Evolutionary conservation across 306 rosid species (phyloP).

Genomic region (Trichosanthes cucumerina): DNA sequence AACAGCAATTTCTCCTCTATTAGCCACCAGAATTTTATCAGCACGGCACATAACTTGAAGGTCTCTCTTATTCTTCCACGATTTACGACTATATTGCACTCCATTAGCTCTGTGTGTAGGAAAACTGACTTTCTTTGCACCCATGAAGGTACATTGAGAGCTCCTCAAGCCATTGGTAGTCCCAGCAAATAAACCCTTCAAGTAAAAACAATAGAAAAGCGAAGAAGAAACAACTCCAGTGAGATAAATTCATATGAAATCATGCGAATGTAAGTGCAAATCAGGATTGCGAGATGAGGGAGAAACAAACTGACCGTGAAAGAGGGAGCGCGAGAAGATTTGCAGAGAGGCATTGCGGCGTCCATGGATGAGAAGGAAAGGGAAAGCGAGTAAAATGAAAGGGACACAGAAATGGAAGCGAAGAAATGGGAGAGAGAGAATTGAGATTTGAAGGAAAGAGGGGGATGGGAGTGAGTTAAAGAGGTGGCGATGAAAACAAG

Average conservation of each 20-base stretch:
- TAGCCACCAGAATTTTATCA: conserved; percentile 76
- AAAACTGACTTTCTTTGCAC: conserved; percentile 39
- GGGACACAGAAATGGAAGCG: neutral
- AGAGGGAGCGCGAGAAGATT: conserved; percentile 39
- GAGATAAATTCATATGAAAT: neutral
- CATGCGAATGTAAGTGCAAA: neutral
- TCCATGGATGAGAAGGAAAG: conserved; percentile 23
- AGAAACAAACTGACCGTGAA: conserved; percentile 33
- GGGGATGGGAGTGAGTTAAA: neutral
- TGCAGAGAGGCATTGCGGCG: conserved; percentile 55
- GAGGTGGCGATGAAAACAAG: conserved; percentile 3
- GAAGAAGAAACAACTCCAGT: neutral
- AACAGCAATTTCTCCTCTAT: conserved; percentile 96
- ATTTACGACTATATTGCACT: conserved; percentile 15
- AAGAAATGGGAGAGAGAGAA: neutral
- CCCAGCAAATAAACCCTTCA: conserved; percentile 50
- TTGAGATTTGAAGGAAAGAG: conserved; percentile 4
- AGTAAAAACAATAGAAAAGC: no score
- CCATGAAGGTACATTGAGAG: conserved; percentile 60
- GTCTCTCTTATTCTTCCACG: conserved; percentile 31
- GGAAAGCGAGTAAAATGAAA: neutral
- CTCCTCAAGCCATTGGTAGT: conserved; percentile 38
- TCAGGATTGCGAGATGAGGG: neutral
- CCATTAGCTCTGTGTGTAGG: conserved; percentile 39
- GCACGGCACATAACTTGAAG: conserved; percentile 38